Evolutionary conservation across 345 rosid genomes (phyloP).

Genomic region (Abelmoschus esculentus): DNA sequence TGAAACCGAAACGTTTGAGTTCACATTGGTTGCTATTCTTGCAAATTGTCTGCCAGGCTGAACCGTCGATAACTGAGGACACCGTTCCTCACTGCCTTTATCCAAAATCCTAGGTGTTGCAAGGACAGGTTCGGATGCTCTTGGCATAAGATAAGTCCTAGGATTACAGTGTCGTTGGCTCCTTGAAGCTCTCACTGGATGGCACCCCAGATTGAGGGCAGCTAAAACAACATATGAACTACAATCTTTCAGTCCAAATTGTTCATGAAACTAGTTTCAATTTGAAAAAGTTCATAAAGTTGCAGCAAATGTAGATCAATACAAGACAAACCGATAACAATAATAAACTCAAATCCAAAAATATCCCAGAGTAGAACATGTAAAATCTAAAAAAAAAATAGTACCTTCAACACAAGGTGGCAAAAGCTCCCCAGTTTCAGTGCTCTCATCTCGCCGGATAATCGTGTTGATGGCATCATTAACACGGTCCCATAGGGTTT

Average conservation of each 20-base stretch:
- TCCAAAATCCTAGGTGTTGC: conserved; percentile 27
- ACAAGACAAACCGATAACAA: conserved; percentile 5
- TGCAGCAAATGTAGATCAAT: conserved; percentile 8
- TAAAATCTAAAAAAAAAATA: not conserved
- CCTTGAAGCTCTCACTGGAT: conserved; percentile 90
- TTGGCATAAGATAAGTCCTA: conserved; percentile 72
- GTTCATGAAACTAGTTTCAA: conserved; percentile 3
- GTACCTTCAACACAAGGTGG: conserved; percentile 99
- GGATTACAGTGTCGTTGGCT: conserved; percentile 85
- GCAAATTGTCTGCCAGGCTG: conserved; percentile 28
- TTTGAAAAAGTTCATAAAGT: conserved; percentile 1
- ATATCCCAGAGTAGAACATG: not conserved
- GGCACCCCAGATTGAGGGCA: conserved; percentile 87
- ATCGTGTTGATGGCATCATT: conserved; percentile 88
- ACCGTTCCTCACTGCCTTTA: conserved; percentile 24
- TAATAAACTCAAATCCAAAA: conserved; percentile 14
- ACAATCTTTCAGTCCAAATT: conserved; percentile 1
- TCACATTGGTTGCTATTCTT: conserved; percentile 20
- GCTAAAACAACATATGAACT: conserved; percentile 39
- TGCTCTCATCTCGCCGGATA: conserved; percentile 80
- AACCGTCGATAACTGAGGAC: conserved; percentile 24
- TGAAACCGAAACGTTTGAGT: conserved; percentile 17
- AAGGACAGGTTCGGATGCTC: conserved; percentile 45
- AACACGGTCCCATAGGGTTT: conserved; percentile 82
- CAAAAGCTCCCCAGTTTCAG: conserved; percentile 76